Evolutionary conservation across 768 basidiomycete species (phyloP), one percentile per base, ranked within the genome.

Genomic region (Lactifluus volemus): DNA sequence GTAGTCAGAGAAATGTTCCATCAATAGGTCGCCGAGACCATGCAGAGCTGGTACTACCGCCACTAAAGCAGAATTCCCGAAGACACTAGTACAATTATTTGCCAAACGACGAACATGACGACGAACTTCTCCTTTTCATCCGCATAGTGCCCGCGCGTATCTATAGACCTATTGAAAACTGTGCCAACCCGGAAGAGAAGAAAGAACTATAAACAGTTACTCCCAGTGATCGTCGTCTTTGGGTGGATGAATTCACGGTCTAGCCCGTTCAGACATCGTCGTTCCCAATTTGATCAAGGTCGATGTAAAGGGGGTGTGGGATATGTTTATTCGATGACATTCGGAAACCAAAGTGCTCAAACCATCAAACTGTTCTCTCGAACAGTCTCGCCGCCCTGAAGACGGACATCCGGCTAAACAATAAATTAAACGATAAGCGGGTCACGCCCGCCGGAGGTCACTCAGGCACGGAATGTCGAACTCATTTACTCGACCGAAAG

Each of bases 261-360:
- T 88, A 85, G 65, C 97, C 97, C 65, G 83, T 95, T 74, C 91
- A 86, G 69, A 99, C 94, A 76, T 97, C 94, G 72, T 98, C 96
- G 71, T 98, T 92, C 72, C 94, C 96, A 73, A 93, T 94, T 60
- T 96, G 96, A 76, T 98, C 96, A 41, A 95, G 84, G 75, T 96
- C 93, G 61, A 99, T 86, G 79, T 98, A 98, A 67, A 99, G 84
- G 49, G 95, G 97, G 70, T 97, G 86, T 56, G 97, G 97, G 60
- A 98, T 95, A 76, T 97, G 89, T 80, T 97, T 97, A 65, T 95
- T 96, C 58, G 92, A 86, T 36, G 85, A 84, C 7, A 96, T 82
- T 98, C 97, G 41, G 93, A 96, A 80, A 99, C 98, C 82, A 99
- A 99, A 65, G 97, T 99, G 74, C 88, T 91, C 82, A 99, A 98